Evolutionary conservation across 208 protist genomes (phyloP).

Genomic region (Trypanosomatidae sp.): DNA sequence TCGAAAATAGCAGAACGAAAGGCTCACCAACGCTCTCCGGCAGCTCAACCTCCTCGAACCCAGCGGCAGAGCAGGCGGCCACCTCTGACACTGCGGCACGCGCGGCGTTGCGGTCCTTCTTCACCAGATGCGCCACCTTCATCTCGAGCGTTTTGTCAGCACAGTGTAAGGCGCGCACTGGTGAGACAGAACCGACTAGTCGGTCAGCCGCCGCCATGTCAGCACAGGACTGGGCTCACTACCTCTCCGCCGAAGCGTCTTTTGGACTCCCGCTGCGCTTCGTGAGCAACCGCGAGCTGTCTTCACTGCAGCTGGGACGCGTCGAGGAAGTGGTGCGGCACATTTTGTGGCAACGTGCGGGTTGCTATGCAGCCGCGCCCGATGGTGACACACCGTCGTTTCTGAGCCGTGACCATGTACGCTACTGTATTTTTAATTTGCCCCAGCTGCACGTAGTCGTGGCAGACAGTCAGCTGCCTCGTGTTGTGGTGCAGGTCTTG

Average conservation of each 20-base stretch:
- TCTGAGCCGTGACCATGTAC: background rate
- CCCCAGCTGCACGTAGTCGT: conserved; percentile 12
- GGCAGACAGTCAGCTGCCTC: conserved; percentile 16
- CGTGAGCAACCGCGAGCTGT: conserved; percentile 8
- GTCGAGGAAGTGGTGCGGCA: conserved; percentile 25
- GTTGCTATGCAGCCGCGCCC: background rate
- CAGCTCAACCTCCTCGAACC: background rate
- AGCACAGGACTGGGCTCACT: conserved; percentile 17
- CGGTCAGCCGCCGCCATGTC: conserved; percentile 7
- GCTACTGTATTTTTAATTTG: conserved; percentile 16
- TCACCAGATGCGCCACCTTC: conserved; percentile 17
- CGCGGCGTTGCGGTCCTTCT: conserved; percentile 14
- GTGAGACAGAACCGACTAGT: background rate
- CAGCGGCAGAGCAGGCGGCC: background rate
- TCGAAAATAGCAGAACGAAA: background rate
- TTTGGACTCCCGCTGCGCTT: conserved; percentile 21
- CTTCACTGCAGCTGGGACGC: conserved; percentile 6
- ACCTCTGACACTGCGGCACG: conserved; percentile 2
- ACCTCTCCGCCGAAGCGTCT: conserved; percentile 14
- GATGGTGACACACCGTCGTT: background rate
- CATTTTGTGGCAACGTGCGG: conserved; percentile 7
- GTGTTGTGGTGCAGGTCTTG: conserved; percentile 10
- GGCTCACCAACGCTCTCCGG: background rate
- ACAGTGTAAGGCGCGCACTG: background rate
- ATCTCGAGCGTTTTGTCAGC: conserved; percentile 15